Base-by-base conservation (phyloP, 106 monocot genomes). In the Phalaenopsis aphrodite region DNA sequence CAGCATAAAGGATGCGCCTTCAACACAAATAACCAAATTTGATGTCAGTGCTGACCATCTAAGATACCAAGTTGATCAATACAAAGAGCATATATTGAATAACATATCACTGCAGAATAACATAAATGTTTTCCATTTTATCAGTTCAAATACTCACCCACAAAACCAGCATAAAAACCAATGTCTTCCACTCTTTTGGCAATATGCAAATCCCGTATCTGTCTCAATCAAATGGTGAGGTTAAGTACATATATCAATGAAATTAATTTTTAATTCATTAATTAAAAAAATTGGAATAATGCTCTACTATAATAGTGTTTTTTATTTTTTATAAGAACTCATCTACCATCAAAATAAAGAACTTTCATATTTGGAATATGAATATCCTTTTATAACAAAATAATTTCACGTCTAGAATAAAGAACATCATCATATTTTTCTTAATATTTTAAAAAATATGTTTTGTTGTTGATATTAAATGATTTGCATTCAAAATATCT, bases 1-100 rank as follows among this genome's bases (percentile, higher is more conserved):
- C 79, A 86, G 42, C 95, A 96, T 96, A 85, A 88, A 96, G 56
- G 93, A 84, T 88, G 93, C 85, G 48, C 95, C 93, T 96, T 79
- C 55, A 82, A 78, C 56, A 39, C 15, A 71, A 1, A n/a, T 24
- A 76, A 48, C 17, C 49, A 73, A 52, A 41, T 21, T 16, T 37
- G 12, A 69, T 38, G 61, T 75, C 1, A 76, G 75, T 47, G 9
- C 19, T 24, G 39, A 41, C 17, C 41, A 43, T 18, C 3, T 75
- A n/a, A 49, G 15, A 23, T 12, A 0, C 36, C 9, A 39, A 2
- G 39, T 65, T 69, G 69, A 69, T 69, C 39, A 3, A 69, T 21
- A 8, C 11, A 42, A 15, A 21, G n/a, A 52, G 41, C n/a, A n/a
- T 42, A 45, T 45, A 16, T 74, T 16, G 38, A 76, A 52, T 2